These are phyloP conservation scores for Middelhovenomyces tepae DNA, from an alignment of 805 yeast species.

Conservation along the genomic window DNA sequence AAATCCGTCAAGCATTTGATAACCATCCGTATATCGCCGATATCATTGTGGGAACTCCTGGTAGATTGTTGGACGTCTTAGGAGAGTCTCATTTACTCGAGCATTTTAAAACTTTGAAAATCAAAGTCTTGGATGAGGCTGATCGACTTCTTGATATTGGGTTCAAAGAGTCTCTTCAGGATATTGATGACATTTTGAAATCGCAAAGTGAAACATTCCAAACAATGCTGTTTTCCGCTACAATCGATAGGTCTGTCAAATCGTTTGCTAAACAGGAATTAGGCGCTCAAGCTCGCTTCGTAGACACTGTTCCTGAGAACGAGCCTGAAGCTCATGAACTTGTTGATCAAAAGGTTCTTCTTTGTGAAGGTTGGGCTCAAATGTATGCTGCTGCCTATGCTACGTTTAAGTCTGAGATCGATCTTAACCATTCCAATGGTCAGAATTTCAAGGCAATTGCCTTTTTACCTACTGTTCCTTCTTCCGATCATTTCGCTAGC, in stretches of 20 bases:
- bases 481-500: conserved; percentile 49
- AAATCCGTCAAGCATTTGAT: conserved; percentile 27
- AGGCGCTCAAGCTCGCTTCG: conserved; percentile 27
- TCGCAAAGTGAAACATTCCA: conserved; percentile 33
- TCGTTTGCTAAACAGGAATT: conserved; percentile 48
- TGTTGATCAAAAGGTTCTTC: conserved; percentile 58
- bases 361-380: conserved; percentile 47
- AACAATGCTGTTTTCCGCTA: conserved; percentile 79
- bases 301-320: conserved; percentile 66
- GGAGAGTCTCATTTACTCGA: conserved; percentile 34
- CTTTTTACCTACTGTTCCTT: conserved; percentile 69
- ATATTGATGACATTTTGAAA: conserved; percentile 44
- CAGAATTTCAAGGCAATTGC: conserved; percentile 63
- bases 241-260: conserved; percentile 62
- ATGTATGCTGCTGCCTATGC: conserved; percentile 41
- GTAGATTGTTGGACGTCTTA: conserved; percentile 63
- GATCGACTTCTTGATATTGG: conserved; percentile 80
- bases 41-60: conserved; percentile 83
- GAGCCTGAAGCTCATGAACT: conserved; percentile 74
- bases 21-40: conserved; percentile 35
- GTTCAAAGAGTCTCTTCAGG: conserved; percentile 56
- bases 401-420: conserved; percentile 25
- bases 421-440: too few relatives aligned
- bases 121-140: conserved; percentile 82
- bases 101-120: conserved; percentile 45